phyloP scores from a whole-genome alignment of 2,329 filamentous ascomycete genomes.

The Phialophora expanda region DNA sequence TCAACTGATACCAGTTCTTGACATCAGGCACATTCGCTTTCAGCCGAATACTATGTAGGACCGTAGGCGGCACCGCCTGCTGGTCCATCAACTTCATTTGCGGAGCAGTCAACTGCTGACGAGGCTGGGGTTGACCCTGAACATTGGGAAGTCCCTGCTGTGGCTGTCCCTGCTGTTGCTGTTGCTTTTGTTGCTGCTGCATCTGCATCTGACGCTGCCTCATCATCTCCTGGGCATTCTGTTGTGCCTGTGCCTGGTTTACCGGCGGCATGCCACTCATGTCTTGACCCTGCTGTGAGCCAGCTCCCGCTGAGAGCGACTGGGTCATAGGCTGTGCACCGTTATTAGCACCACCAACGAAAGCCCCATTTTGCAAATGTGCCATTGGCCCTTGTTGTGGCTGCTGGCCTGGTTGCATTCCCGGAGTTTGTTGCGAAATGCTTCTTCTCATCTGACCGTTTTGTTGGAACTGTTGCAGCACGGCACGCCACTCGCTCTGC shows the following conservation, averaged over 20 bases:
- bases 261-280: constrained; percentile 19
- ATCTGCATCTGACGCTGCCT: constrained; percentile 37
- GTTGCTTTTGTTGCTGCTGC: constrained; percentile 42
- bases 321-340: constrained; percentile 37
- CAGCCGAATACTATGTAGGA: constrained; percentile 32
- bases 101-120: constrained; percentile 31
- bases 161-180: constrained; percentile 40
- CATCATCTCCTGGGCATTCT: constrained; percentile 35
- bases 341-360: constrained; percentile 28
- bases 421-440: constrained; percentile 38
- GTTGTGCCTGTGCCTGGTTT: constrained; percentile 29
- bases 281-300: constrained; percentile 31
- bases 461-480: constrained; percentile 37
- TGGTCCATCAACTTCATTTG: constrained; percentile 39
- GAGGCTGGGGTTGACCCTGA: constrained; percentile 30
- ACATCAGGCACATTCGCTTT: constrained; percentile 32
- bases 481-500: constrained; percentile 34
- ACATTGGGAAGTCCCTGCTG: constrained; percentile 38
- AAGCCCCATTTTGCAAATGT: constrained; percentile 33
- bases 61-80: constrained; percentile 29
- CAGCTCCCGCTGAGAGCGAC: constrained; percentile 38
- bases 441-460: constrained; percentile 36
- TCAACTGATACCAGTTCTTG: constrained; percentile 35
- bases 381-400: constrained; percentile 22
- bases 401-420: constrained; percentile 23